A percentile compares a stretch with the other conserved stretches of the same genome.
Conservation (phyloP, 2,329 filamentous ascomycete species). For the Aspergillus japonicus region DNA sequence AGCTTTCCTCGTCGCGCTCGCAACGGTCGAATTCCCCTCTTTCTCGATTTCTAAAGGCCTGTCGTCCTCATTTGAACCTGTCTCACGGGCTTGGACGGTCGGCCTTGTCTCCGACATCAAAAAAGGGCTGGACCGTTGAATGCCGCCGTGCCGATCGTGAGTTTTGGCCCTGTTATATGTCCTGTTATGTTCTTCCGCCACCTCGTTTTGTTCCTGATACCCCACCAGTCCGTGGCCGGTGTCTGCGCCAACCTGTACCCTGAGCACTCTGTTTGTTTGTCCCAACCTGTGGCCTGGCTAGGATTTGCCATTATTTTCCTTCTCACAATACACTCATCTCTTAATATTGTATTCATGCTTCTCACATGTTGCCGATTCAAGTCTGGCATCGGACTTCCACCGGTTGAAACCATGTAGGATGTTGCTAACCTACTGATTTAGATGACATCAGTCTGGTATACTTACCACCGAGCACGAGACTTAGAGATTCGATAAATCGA, state of each 20-base stretch:
- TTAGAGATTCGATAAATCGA: conserved; percentile 22
- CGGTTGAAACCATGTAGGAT: background rate
- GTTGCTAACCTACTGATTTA: conserved; percentile 23
- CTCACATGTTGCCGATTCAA: background rate
- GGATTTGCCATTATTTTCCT: background rate
- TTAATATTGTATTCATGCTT: background rate
- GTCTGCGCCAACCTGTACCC: background rate
- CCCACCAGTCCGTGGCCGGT: conserved; percentile 12
- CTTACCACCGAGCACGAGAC: conserved; percentile 31
- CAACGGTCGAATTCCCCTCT: conserved; percentile 5
- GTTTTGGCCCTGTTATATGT: conserved; percentile 22
- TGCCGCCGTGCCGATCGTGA: conserved; percentile 36
- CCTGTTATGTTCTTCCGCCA: conserved; percentile 10
- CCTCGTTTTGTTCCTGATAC: conserved; percentile 13
- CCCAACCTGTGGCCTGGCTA: background rate
- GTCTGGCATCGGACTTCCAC: background rate
- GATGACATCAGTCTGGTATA: conserved; percentile 35
- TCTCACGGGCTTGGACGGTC: conserved; percentile 13
- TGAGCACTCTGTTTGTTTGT: background rate
- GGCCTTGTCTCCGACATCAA: conserved; percentile 5
- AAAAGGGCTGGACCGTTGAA: conserved; percentile 19
- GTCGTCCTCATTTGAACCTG: background rate
- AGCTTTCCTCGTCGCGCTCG: conserved; percentile 7
- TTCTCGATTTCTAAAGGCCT: conserved; percentile 1
- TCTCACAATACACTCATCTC: background rate